Evolutionary conservation across 225 moss, liverwort and hornwort species (phyloP).

Genomic region (Pseudisothecium myosuroides): DNA sequence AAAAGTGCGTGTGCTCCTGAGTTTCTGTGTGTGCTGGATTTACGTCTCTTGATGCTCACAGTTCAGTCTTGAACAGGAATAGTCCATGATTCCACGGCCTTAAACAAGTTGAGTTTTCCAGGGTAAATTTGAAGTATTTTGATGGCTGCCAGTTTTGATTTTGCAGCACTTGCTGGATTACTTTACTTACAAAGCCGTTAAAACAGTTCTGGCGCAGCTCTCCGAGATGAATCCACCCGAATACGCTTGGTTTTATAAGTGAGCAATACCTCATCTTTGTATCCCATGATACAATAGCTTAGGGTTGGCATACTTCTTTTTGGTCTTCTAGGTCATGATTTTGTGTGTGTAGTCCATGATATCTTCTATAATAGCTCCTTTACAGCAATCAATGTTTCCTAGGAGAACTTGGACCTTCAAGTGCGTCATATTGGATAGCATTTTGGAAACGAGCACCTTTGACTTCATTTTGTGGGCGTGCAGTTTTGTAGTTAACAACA

Average conservation of each 20-base stretch:
- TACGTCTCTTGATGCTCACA: background rate
- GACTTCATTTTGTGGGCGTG: constrained; percentile 7
- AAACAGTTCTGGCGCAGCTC: constrained; percentile 91
- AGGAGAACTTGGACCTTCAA: background rate
- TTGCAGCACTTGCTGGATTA: constrained; percentile 91
- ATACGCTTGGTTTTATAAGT: constrained; percentile 96
- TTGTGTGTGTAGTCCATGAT: background rate
- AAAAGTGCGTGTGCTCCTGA: constrained; percentile 28
- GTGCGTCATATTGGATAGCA: background rate
- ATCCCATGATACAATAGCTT: background rate
- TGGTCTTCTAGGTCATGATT: background rate
- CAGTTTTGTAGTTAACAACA: constrained; percentile 97
- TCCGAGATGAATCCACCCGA: constrained; percentile 92
- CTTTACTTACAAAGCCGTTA: constrained; percentile 88
- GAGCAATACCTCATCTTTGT: background rate
- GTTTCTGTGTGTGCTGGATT: background rate
- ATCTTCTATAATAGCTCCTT: background rate
- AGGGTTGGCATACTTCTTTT: background rate
- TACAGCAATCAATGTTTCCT: background rate
- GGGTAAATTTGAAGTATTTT: background rate
- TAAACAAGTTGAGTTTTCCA: background rate
- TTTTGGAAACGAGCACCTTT: background rate
- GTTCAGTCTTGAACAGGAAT: background rate
- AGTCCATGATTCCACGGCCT: background rate
- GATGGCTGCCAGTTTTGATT: background rate